Conservation (phyloP, 495 filamentous ascomycete species). For the Hypomontagnella monticulosa region DNA sequence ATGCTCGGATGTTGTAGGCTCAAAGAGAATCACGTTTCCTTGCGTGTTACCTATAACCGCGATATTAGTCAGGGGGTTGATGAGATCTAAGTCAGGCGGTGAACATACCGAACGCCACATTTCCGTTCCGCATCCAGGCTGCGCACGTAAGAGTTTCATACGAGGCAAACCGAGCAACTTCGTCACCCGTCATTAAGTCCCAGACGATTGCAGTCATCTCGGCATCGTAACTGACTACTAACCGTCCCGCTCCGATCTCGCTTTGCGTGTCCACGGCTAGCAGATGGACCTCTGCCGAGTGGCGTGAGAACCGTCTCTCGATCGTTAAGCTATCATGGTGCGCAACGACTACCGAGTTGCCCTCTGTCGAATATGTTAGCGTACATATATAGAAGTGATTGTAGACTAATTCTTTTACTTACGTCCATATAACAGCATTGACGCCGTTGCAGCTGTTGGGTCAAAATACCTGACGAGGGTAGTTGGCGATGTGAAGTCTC, state of each 20-base stretch:
- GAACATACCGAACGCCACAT: slow-evolving; percentile 89
- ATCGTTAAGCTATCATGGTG: slow-evolving; percentile 93
- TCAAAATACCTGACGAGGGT: slow-evolving; percentile 71
- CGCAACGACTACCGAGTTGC: slow-evolving; percentile 77
- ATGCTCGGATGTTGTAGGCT: slow-evolving; percentile 92
- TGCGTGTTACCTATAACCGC: slow-evolving; percentile 75
- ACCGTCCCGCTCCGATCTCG: slow-evolving; percentile 81
- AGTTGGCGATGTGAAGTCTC: slow-evolving; percentile 63
- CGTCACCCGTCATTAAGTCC: slow-evolving; percentile 92
- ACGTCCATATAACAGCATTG: slow-evolving; percentile 84
- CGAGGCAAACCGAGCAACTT: slow-evolving; percentile 87
- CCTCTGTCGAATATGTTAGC: slow-evolving; percentile 54
- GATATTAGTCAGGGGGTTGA: slow-evolving; percentile 36
- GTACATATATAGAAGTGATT: background rate
- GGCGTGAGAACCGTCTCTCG: slow-evolving; percentile 85
- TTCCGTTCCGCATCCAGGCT: slow-evolving; percentile 96
- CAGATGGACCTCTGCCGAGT: slow-evolving; percentile 82
- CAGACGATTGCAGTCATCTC: slow-evolving; percentile 95
- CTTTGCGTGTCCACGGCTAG: slow-evolving; percentile 93
- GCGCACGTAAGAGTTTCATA: slow-evolving; percentile 88
- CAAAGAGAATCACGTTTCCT: slow-evolving; percentile 94
- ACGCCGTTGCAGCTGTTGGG: slow-evolving; percentile 85
- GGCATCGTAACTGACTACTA: slow-evolving; percentile 93
- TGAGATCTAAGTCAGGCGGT: background rate
- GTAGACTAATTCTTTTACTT: slow-evolving; percentile 16